A percentile compares a stretch with the other conserved stretches of the same genome.
Evolutionary conservation across 805 yeast species (phyloP).

Genomic region (Candida awuae): DNA sequence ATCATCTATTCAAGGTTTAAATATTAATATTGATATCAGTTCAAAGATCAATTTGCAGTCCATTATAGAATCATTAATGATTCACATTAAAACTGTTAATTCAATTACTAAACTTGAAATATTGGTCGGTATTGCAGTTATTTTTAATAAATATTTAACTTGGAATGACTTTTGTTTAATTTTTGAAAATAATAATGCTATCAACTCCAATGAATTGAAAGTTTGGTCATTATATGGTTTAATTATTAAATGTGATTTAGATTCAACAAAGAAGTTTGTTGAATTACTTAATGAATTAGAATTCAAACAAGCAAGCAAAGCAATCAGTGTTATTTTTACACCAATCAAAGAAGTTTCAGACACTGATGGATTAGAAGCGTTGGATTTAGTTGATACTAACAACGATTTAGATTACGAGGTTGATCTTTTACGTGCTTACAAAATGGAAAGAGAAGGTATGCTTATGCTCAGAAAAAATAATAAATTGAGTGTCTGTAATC

Average conservation of each 20-base stretch:
- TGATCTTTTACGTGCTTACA: conserved; percentile 2
- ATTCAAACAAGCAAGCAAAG: conserved; percentile 1
- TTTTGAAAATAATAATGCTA: not conserved
- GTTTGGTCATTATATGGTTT: conserved; percentile 14
- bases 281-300: not conserved
- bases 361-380: not conserved
- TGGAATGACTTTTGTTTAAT: conserved; percentile 3
- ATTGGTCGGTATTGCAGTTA: conserved; percentile 7
- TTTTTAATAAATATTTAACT: conserved; percentile 11
- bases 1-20: conserved; percentile 7
- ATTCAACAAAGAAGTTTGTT: conserved; percentile 7
- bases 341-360: conserved; percentile 7
- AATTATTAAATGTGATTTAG: conserved; percentile 10
- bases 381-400: not conserved
- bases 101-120: conserved; percentile 4
- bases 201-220: conserved; percentile 5
- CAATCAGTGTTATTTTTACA: conserved; percentile 10
- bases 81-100: not conserved
- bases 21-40: not conserved
- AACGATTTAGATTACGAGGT: not conserved
- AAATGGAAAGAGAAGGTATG: conserved; percentile 1
- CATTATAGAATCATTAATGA: not conserved
- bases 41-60: not conserved
- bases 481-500: conserved; percentile 34
- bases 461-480: conserved; percentile 11